phyloP scores from a whole-genome alignment of 352 stramenopile species.

The Globisporangium rhizosaccharum region DNA sequence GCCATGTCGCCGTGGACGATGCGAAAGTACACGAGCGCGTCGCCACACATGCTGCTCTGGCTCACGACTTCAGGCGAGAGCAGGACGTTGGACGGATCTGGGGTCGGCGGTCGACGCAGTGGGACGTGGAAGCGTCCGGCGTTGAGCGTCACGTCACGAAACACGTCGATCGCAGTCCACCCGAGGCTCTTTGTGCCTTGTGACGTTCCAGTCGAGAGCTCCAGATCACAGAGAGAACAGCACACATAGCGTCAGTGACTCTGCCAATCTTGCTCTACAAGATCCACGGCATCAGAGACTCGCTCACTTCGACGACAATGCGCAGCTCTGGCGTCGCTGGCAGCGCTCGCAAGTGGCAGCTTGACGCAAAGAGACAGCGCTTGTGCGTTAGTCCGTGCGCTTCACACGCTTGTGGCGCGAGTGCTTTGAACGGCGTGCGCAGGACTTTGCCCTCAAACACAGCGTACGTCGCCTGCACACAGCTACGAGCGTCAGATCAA shows the following conservation, averaged over 20 bases:
- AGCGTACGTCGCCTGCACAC: slow-evolving; percentile 36
- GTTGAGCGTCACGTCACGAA: slow-evolving; percentile 19
- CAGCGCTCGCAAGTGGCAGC: slow-evolving; percentile 27
- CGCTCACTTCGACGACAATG: slow-evolving; percentile 34
- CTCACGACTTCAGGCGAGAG: slow-evolving; percentile 11
- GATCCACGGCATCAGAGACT: background rate
- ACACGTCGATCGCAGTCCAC: slow-evolving; percentile 38
- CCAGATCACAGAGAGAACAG: background rate
- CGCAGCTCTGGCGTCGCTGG: slow-evolving; percentile 18
- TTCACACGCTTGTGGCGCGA: slow-evolving; percentile 26
- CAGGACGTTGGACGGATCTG: slow-evolving; percentile 30
- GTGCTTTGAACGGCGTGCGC: slow-evolving; percentile 37
- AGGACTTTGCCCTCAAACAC: slow-evolving; percentile 33
- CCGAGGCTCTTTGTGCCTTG: slow-evolving; percentile 25
- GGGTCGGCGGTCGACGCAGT: slow-evolving; percentile 32
- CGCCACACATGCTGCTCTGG: slow-evolving; percentile 4
- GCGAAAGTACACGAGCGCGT: slow-evolving; percentile 29
- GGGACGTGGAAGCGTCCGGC: slow-evolving; percentile 33
- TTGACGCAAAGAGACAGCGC: slow-evolving; percentile 26
- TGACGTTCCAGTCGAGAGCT: slow-evolving; percentile 21
- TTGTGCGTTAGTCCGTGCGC: slow-evolving; percentile 19
- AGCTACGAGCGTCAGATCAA: background rate
- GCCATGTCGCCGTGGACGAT: slow-evolving; percentile 22
- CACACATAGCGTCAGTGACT: background rate
- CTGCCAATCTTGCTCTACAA: background rate